Evolutionary conservation across 1,139 yeast species (phyloP), one percentile per base, ranked within the genome.

Genomic region (Torulaspora pretoriensis): DNA sequence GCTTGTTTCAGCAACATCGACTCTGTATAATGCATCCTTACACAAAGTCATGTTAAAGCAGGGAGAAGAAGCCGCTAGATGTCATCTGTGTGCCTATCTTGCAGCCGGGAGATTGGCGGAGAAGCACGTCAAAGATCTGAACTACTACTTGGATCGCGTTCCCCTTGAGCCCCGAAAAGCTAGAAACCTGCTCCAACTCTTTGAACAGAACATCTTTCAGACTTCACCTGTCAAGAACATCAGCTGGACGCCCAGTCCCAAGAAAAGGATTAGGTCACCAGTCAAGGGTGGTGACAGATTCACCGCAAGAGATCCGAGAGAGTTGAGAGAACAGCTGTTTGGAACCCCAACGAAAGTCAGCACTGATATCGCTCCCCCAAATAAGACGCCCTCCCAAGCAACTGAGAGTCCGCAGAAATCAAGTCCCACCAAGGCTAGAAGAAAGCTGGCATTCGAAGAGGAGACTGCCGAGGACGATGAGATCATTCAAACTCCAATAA

Each of bases 1-100:
- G 40, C 61, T 83, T 33, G 59, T 72, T 4, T 68, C 71, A 4
- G 77, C 77, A 42, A 74, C 81, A 1, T 71, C 72, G 16, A 68
- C 77, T 1, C 62, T 81, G 3, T 74, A 81, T 55, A 74, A 72
- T 47, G 61, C 77, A 3, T 77, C 83, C 28, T 66, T 79, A 13
- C 74, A 70, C 44, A 73, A 75, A 51, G 69, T 73, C 45, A 70
- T 74, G 25, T 63, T 74, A 4, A 70, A 78, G 4, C 72, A 73
- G 26, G 70, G 70, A 30, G 75, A 78, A 41, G 89, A 83, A 52
- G 68, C 75, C 2, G 87, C 85, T 1, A 67, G 90, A 37, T 74
- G 74, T 48, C 89, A 83, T 57, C 61, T 83, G 12, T 80, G 87
- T 61, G 84, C 87, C 2, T 77, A 69, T 49, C 61, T 82, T 25